Base-by-base conservation (phyloP, 148 eudicot genomes). In the Fagopyrum esculentum region DNA sequence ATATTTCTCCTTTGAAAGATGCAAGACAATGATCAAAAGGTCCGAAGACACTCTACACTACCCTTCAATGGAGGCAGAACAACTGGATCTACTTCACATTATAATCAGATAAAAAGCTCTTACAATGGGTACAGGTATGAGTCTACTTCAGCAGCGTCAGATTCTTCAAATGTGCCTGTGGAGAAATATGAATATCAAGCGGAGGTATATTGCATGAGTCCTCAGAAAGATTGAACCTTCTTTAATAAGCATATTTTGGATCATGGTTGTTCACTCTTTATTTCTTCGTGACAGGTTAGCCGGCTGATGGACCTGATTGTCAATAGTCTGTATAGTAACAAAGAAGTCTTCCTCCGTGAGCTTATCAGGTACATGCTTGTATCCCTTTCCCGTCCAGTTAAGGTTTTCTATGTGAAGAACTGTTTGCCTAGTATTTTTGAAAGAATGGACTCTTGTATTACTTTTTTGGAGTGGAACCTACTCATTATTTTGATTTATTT, bases 301-400 rank as follows among this genome's bases (percentile, higher is more conserved):
- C 91, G 99, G 19, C 93, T 95, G 54, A 95, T 95, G 99, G 96
- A 95, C 84, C 99, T 95, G 72, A 95, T 95, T 45, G 99, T 95
- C 35, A 92, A 95, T 79, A 95, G 99, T 77, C 85, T 95, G 29
- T 95, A 95, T 80, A 95, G 99, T 83, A 95, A 95, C 83, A 92
- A 92, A 81, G 99, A 95, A 73, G 97, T 95, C 49, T 95, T 95
- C 75, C 92, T 95, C 60, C 82, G 99, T 73, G 99, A 95, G 81
- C 92, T 95, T 63, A 85, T 95, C 90, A 95, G 99, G 99, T 84
- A 78, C 69, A 73, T 78, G 45, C n/a, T 76, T 61, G 51, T 74
- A 17, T 51, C 19, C 12, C 69, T 35, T 60, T 49, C 17, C 45
- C 69, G n/a, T 46, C 9, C 3, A n/a, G 4, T 13, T 64, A 9